A percentile compares a stretch with the other conserved stretches of the same genome.
Evolutionary conservation across 345 rosid genomes (phyloP).

Genomic region (Eucalyptus tenuipes): DNA sequence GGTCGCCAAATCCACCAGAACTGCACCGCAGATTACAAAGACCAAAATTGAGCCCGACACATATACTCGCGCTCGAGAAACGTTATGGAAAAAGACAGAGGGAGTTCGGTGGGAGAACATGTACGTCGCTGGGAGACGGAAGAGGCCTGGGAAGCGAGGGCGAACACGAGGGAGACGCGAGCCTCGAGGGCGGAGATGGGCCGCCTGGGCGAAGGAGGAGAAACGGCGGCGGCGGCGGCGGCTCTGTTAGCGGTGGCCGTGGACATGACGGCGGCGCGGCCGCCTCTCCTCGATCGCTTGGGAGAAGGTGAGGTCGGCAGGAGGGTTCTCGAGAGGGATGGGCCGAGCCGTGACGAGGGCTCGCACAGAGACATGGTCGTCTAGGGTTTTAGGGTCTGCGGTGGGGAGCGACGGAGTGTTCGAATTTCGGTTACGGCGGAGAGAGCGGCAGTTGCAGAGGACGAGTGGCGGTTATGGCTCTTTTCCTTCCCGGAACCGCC

Average conservation of each 20-base stretch:
- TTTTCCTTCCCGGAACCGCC: neutral
- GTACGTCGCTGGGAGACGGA: constrained; percentile 78
- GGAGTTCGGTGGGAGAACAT: neutral
- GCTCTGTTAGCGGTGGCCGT: constrained; percentile 10
- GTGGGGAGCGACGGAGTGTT: neutral
- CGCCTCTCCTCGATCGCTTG: neutral
- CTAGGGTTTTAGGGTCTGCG: neutral
- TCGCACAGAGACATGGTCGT: neutral
- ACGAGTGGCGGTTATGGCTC: neutral
- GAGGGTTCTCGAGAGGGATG: neutral
- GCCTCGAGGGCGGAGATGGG: constrained; percentile 48
- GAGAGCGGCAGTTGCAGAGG: neutral
- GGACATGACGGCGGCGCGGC: constrained; percentile 3
- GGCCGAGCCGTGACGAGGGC: neutral
- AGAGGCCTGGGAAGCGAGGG: constrained; percentile 69
- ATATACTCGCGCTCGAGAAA: neutral
- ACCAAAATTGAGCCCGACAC: neutral
- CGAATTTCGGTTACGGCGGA: neutral
- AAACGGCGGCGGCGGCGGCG: neutral
- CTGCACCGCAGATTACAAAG: constrained; percentile 4
- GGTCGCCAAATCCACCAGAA: constrained; percentile 50
- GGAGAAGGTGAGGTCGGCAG: neutral
- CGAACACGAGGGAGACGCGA: constrained; percentile 70
- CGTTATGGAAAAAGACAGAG: neutral
- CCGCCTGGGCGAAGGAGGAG: constrained; percentile 22